phyloP scores from a whole-genome alignment of 2,329 filamentous ascomycete genomes.

The Colletotrichum liaoningense region DNA sequence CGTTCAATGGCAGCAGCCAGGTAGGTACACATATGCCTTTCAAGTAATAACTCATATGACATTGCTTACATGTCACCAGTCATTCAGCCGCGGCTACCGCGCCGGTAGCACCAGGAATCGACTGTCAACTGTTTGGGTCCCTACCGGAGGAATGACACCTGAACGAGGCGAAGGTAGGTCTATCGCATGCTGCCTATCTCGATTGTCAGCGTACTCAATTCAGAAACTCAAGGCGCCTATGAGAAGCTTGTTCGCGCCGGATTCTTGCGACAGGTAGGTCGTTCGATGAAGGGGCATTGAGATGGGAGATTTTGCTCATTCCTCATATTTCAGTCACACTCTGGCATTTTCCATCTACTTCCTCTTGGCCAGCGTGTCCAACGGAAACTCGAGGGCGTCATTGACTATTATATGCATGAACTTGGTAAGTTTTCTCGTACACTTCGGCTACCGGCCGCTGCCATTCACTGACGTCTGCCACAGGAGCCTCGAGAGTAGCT shows the following conservation, averaged over 20 bases:
- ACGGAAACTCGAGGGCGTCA: conserved; percentile 84
- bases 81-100: conserved; percentile 22
- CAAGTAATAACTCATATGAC: neutral
- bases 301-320: neutral
- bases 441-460: neutral
- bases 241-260: conserved; percentile 77
- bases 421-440: conserved; percentile 63
- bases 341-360: conserved; percentile 92
- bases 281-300: neutral
- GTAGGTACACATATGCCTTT: neutral
- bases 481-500: conserved; percentile 82
- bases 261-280: conserved; percentile 75
- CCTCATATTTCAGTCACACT: conserved; percentile 71
- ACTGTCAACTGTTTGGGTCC: conserved; percentile 83
- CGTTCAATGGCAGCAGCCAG: neutral
- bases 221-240: conserved; percentile 66
- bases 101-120: conserved; percentile 46
- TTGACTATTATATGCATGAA: conserved; percentile 89
- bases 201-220: conserved; percentile 37
- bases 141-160: conserved; percentile 75
- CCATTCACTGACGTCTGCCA: conserved; percentile 8
- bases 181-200: neutral
- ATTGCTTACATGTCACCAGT: neutral
- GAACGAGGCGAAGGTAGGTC: conserved; percentile 64
- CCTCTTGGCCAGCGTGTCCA: conserved; percentile 89